Conservation (phyloP, 768 basidiomycete species). For the Cubamyces sp. region DNA sequence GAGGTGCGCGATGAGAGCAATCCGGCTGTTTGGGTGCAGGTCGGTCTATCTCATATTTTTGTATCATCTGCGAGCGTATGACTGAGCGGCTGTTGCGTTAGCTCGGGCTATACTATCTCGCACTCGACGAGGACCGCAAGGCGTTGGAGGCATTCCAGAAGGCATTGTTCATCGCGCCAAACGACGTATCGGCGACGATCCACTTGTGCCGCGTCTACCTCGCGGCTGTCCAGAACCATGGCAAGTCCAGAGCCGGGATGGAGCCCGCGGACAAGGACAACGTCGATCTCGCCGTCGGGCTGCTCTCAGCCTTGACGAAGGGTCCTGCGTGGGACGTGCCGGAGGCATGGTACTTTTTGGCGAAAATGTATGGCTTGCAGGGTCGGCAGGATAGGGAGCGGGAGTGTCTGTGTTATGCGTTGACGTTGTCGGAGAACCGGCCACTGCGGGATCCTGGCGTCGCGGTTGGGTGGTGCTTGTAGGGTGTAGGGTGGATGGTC, state of each 20-base stretch:
- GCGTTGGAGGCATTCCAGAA: conserved; percentile 84
- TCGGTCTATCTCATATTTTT: conserved; percentile 39
- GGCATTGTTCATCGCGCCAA: conserved; percentile 83
- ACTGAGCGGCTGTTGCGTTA: conserved; percentile 33
- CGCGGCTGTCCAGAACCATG: conserved; percentile 35
- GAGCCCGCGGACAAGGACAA: conserved; percentile 42
- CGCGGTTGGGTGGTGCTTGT: conserved; percentile 67
- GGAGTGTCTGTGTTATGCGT: conserved; percentile 73
- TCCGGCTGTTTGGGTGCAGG: conserved; percentile 94
- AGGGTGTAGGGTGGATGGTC: background rate
- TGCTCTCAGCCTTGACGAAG: conserved; percentile 76
- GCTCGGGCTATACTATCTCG: conserved; percentile 76
- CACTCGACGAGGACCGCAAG: conserved; percentile 55
- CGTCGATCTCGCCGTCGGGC: conserved; percentile 81
- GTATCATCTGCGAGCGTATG: background rate
- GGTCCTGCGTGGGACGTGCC: conserved; percentile 89
- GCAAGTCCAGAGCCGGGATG: background rate
- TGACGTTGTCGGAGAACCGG: conserved; percentile 63
- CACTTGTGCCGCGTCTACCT: conserved; percentile 82
- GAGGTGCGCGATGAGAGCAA: conserved; percentile 87
- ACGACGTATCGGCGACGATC: conserved; percentile 77
- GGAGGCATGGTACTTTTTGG: conserved; percentile 94
- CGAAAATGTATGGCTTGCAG: conserved; percentile 77
- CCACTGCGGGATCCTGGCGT: conserved; percentile 64
- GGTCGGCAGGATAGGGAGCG: conserved; percentile 70